Conservation (phyloP, 2,329 filamentous ascomycete genomes). For the Dactylellina leptospora region DNA sequence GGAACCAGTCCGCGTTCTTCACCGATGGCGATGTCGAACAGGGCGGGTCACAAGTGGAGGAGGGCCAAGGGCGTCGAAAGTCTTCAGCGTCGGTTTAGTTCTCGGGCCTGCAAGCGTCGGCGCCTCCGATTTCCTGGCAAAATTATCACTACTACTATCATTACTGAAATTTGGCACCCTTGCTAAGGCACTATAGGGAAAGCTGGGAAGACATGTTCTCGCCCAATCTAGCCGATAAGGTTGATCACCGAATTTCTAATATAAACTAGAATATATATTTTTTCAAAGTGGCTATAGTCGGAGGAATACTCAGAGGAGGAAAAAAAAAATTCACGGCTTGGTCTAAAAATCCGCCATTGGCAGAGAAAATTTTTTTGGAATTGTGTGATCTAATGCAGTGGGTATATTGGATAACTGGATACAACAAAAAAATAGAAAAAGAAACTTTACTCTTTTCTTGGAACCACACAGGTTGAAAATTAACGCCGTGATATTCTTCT, state of each 20-base stretch:
- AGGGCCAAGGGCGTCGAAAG: conserved; percentile 31
- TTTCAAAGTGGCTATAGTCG: too few relatives aligned
- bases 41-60: conserved; percentile 25
- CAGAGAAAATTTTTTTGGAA: conserved; percentile 12
- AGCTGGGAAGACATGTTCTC: background rate
- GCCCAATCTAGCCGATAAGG: too few relatives aligned
- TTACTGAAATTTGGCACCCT: background rate
- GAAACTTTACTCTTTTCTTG: conserved; percentile 3
- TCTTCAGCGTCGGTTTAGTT: conserved; percentile 50
- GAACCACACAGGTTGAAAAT: conserved; percentile 21
- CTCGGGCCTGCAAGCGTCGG: conserved; percentile 9
- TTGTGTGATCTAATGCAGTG: conserved; percentile 19
- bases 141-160: conserved; percentile 15
- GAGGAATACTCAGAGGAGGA: too few relatives aligned
- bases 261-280: conserved; percentile 2
- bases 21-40: conserved; percentile 40
- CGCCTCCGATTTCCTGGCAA: conserved; percentile 18
- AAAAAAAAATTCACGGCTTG: too few relatives aligned
- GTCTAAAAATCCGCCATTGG: conserved; percentile 6
- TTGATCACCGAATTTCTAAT: background rate
- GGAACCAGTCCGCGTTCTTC: conserved; percentile 46
- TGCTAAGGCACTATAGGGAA: background rate
- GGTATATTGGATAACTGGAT: conserved; percentile 34
- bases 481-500: conserved; percentile 19
- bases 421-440: conserved; percentile 26